Conservation (phyloP, 176 grass and related monocot genomes). For the Bromus sterilis region DNA sequence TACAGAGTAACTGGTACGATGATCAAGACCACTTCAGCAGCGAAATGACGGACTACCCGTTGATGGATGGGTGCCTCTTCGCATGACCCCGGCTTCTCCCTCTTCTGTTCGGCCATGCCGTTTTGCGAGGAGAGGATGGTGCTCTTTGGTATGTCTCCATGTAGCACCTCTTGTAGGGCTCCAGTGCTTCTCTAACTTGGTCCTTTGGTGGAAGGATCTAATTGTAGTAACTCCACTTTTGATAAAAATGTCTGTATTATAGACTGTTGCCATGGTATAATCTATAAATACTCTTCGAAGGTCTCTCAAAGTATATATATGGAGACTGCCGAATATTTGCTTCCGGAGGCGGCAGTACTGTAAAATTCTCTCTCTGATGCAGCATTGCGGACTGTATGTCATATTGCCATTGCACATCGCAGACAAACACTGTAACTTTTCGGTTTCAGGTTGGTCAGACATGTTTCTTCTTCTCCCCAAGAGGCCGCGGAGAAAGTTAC, state of each 20-base stretch:
- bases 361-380: background rate
- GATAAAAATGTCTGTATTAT: constrained; percentile 54
- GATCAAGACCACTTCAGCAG: constrained; percentile 39
- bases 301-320: constrained; percentile 13
- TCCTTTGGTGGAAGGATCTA: constrained; percentile 64
- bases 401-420: background rate
- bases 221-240: constrained; percentile 68
- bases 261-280: constrained; percentile 33
- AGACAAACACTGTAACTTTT: background rate
- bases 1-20: constrained; percentile 82
- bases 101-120: constrained; percentile 14
- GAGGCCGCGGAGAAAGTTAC: background rate
- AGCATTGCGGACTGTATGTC: background rate
- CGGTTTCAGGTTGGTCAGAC: background rate
- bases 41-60: constrained; percentile 43
- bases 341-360: background rate
- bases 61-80: constrained; percentile 80
- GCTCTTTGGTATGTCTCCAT: constrained; percentile 37
- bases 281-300: constrained; percentile 25
- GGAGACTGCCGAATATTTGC: constrained; percentile 9
- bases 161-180: constrained; percentile 34
- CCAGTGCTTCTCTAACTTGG: constrained; percentile 38
- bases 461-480: background rate
- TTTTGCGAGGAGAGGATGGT: constrained; percentile 25
- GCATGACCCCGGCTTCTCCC: constrained; percentile 29